Evolutionary conservation across 2,329 filamentous ascomycete genomes (phyloP), one percentile per base, ranked within the genome.

Genomic region (Fusarium algeriense): DNA sequence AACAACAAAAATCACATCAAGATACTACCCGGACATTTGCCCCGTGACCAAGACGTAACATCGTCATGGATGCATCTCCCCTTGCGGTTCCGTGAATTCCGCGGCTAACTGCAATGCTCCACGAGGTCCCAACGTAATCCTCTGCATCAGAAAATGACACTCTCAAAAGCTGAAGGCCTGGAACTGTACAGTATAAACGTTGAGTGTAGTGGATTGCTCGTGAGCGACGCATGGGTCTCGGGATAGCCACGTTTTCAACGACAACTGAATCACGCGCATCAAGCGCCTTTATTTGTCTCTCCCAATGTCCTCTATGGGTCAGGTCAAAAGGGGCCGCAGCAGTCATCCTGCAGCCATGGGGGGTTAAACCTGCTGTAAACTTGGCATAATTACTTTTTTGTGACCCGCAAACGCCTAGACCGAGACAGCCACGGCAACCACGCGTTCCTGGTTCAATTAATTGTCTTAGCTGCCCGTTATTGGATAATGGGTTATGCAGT

Each of bases 161-260:
- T 23, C 20, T 10, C 1, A 20, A 12, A 6, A 64, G 53, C 23
- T 49, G 40, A 35, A 20, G 26, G 7, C 13, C 7, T 32, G 52
- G 6, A 34, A n/a, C 19, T 15, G 10, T 19, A 71, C 45, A 63
- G 23, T 40, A 44, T 41, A 20, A 28, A 38, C 20, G 20, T 46
- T 28, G 38, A 17, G 28, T 45, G 34, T 32, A 53, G 28, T 60
- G 20, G 23, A 54, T 14, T 71, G 30, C n/a, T 20, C 13, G 1
- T 45, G 20, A 45, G 32, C 26, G 20, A 32, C 34, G 20, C 46
- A 60, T 20, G 35, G 34, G 26, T 43, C 23, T 35, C 30, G 15
- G 17, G 13, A 7, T 40, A 70, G 68, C 68, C 64, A 71, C 68
- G 41, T 71, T 64, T 68, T 71, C 68, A 71, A 46, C 35, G 54